Evolutionary conservation across 257 asterid genomes (phyloP).

Genomic region (Orobanche coerulescens): DNA sequence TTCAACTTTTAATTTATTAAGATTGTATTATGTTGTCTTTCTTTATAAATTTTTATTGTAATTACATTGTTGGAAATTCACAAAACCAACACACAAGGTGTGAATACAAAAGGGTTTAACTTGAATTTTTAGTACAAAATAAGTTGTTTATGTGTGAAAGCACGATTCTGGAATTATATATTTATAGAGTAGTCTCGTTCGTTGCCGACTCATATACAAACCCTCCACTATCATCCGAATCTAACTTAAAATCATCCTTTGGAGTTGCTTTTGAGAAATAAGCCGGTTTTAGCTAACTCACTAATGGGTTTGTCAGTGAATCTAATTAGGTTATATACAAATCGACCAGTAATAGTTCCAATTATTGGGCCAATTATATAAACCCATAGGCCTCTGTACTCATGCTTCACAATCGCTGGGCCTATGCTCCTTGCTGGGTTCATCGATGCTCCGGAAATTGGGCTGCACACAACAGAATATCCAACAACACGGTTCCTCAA

Average conservation of each 20-base stretch:
- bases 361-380: conserved; percentile 54
- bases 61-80: too few relatives aligned
- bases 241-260: neutral
- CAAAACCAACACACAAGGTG: too few relatives aligned
- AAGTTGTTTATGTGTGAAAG: too few relatives aligned
- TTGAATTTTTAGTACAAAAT: too few relatives aligned
- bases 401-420: conserved; percentile 56
- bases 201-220: too few relatives aligned
- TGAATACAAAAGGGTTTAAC: too few relatives aligned
- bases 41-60: too few relatives aligned
- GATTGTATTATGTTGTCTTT: too few relatives aligned
- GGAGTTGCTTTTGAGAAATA: conserved; percentile 17
- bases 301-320: conserved; percentile 40
- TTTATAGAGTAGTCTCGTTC: too few relatives aligned
- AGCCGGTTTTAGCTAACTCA: conserved; percentile 27
- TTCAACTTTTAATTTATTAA: too few relatives aligned
- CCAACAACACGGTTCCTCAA: neutral
- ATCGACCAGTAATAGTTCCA: conserved; percentile 54
- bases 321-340: conserved; percentile 46
- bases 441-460: conserved; percentile 86
- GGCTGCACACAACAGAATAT: conserved; percentile 35
- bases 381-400: conserved; percentile 49
- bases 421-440: conserved; percentile 89
- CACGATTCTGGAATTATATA: too few relatives aligned
- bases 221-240: neutral